Conservation (phyloP, 2,329 filamentous ascomycete species). For the Aspergillus luchuensis region DNA sequence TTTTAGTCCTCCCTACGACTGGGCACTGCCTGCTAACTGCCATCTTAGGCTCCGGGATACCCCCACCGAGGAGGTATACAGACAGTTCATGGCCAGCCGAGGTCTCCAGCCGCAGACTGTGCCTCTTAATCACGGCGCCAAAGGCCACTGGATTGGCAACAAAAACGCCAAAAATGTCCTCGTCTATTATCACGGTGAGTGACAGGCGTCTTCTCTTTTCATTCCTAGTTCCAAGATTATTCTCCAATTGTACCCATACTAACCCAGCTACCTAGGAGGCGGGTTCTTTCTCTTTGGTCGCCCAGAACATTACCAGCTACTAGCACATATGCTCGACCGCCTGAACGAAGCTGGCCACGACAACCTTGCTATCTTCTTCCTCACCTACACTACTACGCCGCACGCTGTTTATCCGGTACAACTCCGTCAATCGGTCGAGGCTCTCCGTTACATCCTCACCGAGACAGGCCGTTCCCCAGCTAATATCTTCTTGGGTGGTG, state of each 20-base stretch:
- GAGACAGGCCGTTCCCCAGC: conserved; percentile 33
- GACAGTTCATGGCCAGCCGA: conserved; percentile 26
- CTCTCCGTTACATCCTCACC: conserved; percentile 41
- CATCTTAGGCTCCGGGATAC: conserved; percentile 26
- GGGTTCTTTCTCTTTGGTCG: conserved; percentile 53
- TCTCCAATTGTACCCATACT: not conserved
- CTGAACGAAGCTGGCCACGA: conserved; percentile 43
- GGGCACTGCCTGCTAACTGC: not conserved
- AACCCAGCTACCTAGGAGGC: conserved; percentile 45
- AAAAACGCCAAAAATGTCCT: conserved; percentile 43
- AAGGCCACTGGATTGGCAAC: conserved; percentile 44
- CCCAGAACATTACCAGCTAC: conserved; percentile 50
- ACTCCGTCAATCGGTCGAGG: conserved; percentile 40
- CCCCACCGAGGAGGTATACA: conserved; percentile 31
- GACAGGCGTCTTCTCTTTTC: not conserved
- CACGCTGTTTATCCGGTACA: conserved; percentile 42
- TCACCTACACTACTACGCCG: conserved; percentile 57
- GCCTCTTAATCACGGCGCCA: conserved; percentile 32
- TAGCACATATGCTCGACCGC: conserved; percentile 41
- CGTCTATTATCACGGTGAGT: conserved; percentile 42
- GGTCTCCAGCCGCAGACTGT: conserved; percentile 34
- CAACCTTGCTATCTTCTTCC: conserved; percentile 52
- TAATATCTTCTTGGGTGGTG: conserved; percentile 42
- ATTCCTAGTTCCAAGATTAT: not conserved
- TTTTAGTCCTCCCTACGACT: conserved; percentile 1